Evolutionary conservation across 805 yeast species (phyloP).

Genomic region (Suhomyces sp.): DNA sequence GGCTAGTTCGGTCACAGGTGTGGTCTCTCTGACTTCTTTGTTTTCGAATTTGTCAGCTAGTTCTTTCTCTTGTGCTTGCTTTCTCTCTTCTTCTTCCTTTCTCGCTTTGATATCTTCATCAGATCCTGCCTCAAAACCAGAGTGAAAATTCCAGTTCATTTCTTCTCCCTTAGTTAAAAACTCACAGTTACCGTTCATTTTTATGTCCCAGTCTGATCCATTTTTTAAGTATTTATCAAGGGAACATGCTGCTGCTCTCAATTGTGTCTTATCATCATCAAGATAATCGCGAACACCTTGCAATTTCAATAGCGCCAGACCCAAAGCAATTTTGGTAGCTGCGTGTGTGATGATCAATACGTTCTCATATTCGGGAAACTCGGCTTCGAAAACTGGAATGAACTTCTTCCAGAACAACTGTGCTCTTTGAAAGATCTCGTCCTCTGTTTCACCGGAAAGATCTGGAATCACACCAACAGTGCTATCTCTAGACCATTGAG

Average conservation of each 20-base stretch:
- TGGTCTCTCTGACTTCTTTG: slow-evolving; percentile 13
- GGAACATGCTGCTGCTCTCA: slow-evolving; percentile 82
- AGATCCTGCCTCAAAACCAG: slow-evolving; percentile 82
- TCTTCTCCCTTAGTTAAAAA: slow-evolving; percentile 80
- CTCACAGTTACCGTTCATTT: slow-evolving; percentile 69
- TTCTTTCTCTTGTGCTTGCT: slow-evolving; percentile 24
- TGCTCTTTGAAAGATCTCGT: slow-evolving; percentile 65
- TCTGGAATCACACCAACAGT: slow-evolving; percentile 60
- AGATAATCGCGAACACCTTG: slow-evolving; percentile 50
- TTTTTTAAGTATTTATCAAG: slow-evolving; percentile 55
- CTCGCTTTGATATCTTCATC: slow-evolving; percentile 70
- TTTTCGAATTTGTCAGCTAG: slow-evolving; percentile 61
- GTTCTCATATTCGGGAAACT: slow-evolving; percentile 58
- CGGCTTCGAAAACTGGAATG: slow-evolving; percentile 52
- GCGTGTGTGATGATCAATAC: slow-evolving; percentile 87
- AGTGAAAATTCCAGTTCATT: slow-evolving; percentile 87
- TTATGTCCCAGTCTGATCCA: slow-evolving; percentile 52
- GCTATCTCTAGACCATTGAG: slow-evolving; percentile 47
- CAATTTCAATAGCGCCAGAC: slow-evolving; percentile 66
- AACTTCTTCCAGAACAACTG: slow-evolving; percentile 51
- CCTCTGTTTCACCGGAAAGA: slow-evolving; percentile 67
- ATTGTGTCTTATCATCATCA: slow-evolving; percentile 35
- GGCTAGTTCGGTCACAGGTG: slow-evolving; percentile 17
- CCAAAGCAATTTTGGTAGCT: slow-evolving; percentile 85
- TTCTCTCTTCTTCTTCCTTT: slow-evolving; percentile 12